These are phyloP conservation scores for Fusarium marasasianum DNA, from an alignment of 2,329 filamentous ascomycete species.

Conservation along the genomic window DNA sequence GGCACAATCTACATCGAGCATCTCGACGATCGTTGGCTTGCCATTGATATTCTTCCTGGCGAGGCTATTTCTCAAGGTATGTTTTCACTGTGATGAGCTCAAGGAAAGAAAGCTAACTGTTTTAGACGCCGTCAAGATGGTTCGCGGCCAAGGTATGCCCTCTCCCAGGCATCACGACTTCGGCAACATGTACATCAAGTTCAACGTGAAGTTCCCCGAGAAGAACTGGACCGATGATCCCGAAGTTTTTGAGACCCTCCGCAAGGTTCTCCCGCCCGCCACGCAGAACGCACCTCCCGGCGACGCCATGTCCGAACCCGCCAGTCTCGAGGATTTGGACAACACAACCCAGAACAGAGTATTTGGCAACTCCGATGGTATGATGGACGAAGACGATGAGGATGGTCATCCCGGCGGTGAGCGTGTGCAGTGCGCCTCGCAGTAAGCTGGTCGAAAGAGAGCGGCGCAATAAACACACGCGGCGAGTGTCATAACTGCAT, in stretches of 20 bases:
- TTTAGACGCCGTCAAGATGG: constrained; percentile 87
- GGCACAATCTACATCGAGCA: constrained; percentile 94
- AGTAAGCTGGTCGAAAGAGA: constrained; percentile 64
- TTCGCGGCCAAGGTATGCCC: constrained; percentile 97
- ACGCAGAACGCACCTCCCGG: constrained; percentile 73
- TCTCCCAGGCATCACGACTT: constrained; percentile 93
- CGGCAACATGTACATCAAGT: constrained; percentile 97
- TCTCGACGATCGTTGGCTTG: constrained; percentile 96
- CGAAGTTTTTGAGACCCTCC: constrained; percentile 80
- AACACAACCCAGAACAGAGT: constrained; percentile 71
- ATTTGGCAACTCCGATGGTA: constrained; percentile 67
- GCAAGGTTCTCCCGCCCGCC: constrained; percentile 80
- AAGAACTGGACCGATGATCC: constrained; percentile 74
- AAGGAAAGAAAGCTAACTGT: constrained; percentile 30
- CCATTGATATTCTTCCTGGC: constrained; percentile 89
- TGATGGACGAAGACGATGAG: constrained; percentile 80
- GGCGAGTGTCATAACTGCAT: constrained; percentile 28
- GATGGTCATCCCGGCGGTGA: constrained; percentile 79
- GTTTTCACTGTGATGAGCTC: constrained; percentile 44
- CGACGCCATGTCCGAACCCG: constrained; percentile 93
- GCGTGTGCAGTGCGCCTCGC: constrained; percentile 86
- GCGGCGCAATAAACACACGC: constrained; percentile 28
- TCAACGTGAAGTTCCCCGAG: constrained; percentile 96
- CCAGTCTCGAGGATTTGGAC: constrained; percentile 86
- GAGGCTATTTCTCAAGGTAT: constrained; percentile 93